phyloP scores from a whole-genome alignment of 305 asterid species.

The Solanum hybrid region DNA sequence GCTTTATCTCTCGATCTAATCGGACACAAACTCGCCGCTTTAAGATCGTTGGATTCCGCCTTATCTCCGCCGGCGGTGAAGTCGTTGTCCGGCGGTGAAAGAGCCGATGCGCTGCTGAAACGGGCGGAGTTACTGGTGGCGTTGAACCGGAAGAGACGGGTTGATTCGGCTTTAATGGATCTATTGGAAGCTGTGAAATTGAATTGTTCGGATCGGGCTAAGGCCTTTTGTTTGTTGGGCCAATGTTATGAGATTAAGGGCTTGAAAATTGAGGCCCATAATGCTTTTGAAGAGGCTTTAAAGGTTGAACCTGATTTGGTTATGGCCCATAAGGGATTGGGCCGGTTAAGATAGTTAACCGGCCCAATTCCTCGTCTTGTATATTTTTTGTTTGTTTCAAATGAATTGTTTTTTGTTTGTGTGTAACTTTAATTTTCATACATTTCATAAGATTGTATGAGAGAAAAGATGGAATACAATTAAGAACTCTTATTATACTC shows the following conservation, averaged over 20 bases:
- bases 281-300: constrained; percentile 40
- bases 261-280: constrained; percentile 30
- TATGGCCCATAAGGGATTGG: constrained; percentile 41
- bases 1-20: constrained; percentile 59
- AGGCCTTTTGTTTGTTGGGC: constrained; percentile 62
- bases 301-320: constrained; percentile 29
- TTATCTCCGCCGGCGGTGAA: constrained; percentile 63
- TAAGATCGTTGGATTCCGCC: constrained; percentile 56
- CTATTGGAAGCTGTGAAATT: constrained; percentile 52
- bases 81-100: constrained; percentile 46
- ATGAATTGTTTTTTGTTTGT: not conserved
- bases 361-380: not conserved
- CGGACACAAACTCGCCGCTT: constrained; percentile 61
- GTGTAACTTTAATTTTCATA: not conserved
- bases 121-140: constrained; percentile 68
- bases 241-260: constrained; percentile 52
- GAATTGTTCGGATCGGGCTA: constrained; percentile 29
- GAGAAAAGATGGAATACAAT: not conserved
- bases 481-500: not conserved
- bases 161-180: constrained; percentile 59
- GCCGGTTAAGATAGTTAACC: constrained; percentile 13
- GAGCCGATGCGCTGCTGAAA: constrained; percentile 59
- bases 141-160: constrained; percentile 52
- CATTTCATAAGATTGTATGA: not conserved
- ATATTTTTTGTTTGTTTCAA: not conserved